Evolutionary conservation across 2,329 filamentous ascomycete species (phyloP), one percentile per base, ranked within the genome.

Genomic region (Epichloe amarillans): DNA sequence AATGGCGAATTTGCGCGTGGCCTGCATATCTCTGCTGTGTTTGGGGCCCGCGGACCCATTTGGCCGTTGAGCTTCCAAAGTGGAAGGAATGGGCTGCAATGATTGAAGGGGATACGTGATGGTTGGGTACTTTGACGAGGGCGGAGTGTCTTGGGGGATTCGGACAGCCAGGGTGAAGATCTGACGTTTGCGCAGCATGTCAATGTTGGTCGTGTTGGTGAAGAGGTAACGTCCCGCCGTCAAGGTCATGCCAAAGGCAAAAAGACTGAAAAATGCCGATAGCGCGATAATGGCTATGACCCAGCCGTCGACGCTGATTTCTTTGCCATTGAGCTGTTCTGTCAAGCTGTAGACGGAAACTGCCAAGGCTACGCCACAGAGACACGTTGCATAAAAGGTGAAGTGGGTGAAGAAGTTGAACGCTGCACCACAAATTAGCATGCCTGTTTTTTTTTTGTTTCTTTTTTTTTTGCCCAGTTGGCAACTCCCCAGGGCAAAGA

Each of bases 381-480:
- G 87, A 4, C 88, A 59, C 4, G 79, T 69, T 1, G 81, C 81
- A 64, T 93, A 95, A 42, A 79, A 75, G 15, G 82, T 81, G 61
- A 96, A 95, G 57, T 96, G 93, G 11, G 89, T 72, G 62, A 98
- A 97, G 67, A 88, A 96, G 60, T 96, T 96, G 71, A 91, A 90
- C 2, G 84, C 77, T 80, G 52, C 6, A 23, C 12, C 2, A n/a
- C 4, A 5, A 10, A 4, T 15, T 39, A 15, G 33, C 19, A 21
- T 35, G 8, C 19, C 33, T 7, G 45, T 2, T 37, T 37, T 21
- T 3, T 21, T 21, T 21, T 21, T n/a, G n/a, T n/a, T n/a, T n/a
- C n/a, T n/a, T 21, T 21, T 3, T 12, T 37, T 11, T 12, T 17
- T 2, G 2, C 35, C 4, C 36, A 37, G 14, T 30, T 30, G 26